Conservation (phyloP, 176 grass and related monocot species). For the Panicum miliaceum region DNA sequence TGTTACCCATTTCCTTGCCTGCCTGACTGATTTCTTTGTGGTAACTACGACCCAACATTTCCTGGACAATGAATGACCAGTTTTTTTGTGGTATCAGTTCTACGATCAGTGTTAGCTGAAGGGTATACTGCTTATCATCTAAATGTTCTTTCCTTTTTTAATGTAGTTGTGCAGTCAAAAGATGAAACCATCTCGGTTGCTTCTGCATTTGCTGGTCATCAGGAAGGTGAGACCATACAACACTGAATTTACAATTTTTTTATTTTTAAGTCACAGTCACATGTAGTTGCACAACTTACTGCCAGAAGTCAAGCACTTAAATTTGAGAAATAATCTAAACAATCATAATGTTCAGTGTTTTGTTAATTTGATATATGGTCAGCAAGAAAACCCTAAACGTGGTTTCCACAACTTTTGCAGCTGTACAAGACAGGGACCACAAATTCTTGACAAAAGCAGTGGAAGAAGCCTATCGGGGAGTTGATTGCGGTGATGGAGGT, state of each 20-base stretch:
- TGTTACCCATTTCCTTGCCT: background rate
- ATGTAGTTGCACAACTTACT: background rate
- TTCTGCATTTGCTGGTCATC: slow-evolving; percentile 85
- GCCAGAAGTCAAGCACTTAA: background rate
- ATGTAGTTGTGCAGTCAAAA: slow-evolving; percentile 75
- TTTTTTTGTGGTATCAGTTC: background rate
- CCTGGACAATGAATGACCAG: background rate
- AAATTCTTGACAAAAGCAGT: slow-evolving; percentile 88
- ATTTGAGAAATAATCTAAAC: background rate
- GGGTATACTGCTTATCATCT: background rate
- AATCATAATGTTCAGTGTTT: background rate
- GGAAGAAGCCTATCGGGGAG: slow-evolving; percentile 80
- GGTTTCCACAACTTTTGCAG: slow-evolving; percentile 44
- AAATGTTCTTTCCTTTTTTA: background rate
- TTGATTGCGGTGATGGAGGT: slow-evolving; percentile 81
- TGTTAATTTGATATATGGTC: background rate
- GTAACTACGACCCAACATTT: background rate
- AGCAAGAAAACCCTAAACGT: background rate
- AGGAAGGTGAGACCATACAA: slow-evolving; percentile 57
- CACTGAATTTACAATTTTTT: background rate
- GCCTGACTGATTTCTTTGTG: background rate
- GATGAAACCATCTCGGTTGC: slow-evolving; percentile 86
- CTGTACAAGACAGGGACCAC: slow-evolving; percentile 76
- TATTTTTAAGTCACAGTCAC: background rate
- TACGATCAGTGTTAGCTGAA: background rate